Conservation (phyloP, 2,329 filamentous ascomycete genomes). For the Hypoxylon sp. region DNA sequence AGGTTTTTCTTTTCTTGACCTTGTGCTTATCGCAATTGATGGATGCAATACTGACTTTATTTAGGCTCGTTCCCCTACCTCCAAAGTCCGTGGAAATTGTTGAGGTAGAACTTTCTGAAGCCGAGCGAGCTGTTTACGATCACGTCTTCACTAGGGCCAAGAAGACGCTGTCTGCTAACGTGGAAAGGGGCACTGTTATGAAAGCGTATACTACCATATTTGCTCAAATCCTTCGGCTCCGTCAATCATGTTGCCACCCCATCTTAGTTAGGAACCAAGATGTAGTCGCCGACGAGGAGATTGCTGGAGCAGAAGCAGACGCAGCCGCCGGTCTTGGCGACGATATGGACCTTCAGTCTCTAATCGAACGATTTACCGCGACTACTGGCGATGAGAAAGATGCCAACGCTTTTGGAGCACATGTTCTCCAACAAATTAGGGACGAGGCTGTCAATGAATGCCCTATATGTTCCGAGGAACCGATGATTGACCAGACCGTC, state of each 20-base stretch:
- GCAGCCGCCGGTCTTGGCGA: constrained; percentile 86
- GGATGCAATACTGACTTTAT: constrained; percentile 31
- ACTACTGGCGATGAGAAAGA: constrained; percentile 73
- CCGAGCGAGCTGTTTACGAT: constrained; percentile 93
- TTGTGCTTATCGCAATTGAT: neutral
- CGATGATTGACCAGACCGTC: constrained; percentile 94
- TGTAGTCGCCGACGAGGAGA: constrained; percentile 88
- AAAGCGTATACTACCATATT: constrained; percentile 98
- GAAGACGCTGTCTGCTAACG: constrained; percentile 85
- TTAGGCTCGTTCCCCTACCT: constrained; percentile 81
- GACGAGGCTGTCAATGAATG: constrained; percentile 91
- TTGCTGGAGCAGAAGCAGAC: constrained; percentile 83
- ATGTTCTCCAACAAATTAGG: constrained; percentile 92
- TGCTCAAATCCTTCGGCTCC: constrained; percentile 91
- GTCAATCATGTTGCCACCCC: constrained; percentile 95
- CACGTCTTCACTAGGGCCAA: constrained; percentile 89
- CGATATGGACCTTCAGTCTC: constrained; percentile 92
- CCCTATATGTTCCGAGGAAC: constrained; percentile 94
- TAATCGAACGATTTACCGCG: constrained; percentile 87
- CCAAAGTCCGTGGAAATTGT: constrained; percentile 87
- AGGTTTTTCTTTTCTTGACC: constrained; percentile 38
- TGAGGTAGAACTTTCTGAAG: constrained; percentile 84
- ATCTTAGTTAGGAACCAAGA: constrained; percentile 88
- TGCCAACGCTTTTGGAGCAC: constrained; percentile 82
- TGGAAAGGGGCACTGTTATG: constrained; percentile 92